These are phyloP conservation scores for Geotrichum reessii DNA, from an alignment of 1,139 yeast species.

Conservation along the genomic window DNA sequence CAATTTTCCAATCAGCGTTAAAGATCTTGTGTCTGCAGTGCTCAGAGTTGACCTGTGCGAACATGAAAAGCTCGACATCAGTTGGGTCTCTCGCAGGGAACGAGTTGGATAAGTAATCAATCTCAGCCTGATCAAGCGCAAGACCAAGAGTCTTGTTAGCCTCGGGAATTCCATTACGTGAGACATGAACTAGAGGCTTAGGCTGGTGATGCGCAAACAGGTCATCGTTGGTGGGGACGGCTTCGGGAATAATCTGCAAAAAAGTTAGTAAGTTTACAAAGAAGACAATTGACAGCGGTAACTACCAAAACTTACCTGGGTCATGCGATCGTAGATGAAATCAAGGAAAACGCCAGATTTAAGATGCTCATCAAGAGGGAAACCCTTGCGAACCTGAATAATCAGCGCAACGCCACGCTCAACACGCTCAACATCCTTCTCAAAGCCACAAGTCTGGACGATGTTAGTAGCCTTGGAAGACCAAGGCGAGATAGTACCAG, in stretches of 20 bases:
- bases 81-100: slow-evolving; percentile 93
- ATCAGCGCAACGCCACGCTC: slow-evolving; percentile 84
- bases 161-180: slow-evolving; percentile 56
- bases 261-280: slow-evolving; percentile 1
- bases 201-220: slow-evolving; percentile 76
- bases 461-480: slow-evolving; percentile 97
- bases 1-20: slow-evolving; percentile 98
- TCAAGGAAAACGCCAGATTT: slow-evolving; percentile 52
- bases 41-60: slow-evolving; percentile 98
- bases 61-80: slow-evolving; percentile 96
- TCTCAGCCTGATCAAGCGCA: slow-evolving; percentile 90
- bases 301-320: slow-evolving; percentile 55
- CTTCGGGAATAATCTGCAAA: slow-evolving; percentile 37
- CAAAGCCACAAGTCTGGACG: slow-evolving; percentile 79
- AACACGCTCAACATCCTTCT: slow-evolving; percentile 63
- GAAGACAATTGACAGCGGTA: neutral
- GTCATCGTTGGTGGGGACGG: slow-evolving; percentile 59
- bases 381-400: slow-evolving; percentile 62
- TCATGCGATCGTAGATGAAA: slow-evolving; percentile 89
- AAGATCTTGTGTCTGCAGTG: slow-evolving; percentile 99
- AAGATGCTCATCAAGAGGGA: slow-evolving; percentile 54
- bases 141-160: slow-evolving; percentile 85
- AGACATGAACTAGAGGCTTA: slow-evolving; percentile 69
- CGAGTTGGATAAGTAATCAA: slow-evolving; percentile 65
- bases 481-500: slow-evolving; percentile 98